Evolutionary conservation across 2,329 filamentous ascomycete genomes (phyloP).

Genomic region (Ceratocystis alfenasii): DNA sequence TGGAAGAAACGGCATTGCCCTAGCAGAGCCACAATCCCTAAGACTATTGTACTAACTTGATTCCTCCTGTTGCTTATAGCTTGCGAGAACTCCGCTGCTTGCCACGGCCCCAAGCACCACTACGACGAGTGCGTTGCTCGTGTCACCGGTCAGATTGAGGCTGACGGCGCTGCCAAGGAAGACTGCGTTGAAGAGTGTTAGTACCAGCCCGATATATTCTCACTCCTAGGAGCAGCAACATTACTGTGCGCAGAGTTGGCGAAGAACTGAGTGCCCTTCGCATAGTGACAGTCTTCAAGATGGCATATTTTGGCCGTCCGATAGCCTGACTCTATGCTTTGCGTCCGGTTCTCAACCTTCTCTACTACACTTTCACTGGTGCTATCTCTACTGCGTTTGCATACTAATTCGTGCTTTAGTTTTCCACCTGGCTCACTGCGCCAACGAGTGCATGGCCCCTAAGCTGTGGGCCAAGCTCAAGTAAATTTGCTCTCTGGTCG

Average conservation of each 20-base stretch:
- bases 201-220: conserved; percentile 31
- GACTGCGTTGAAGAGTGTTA: conserved; percentile 99
- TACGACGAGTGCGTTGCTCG: conserved; percentile 97
- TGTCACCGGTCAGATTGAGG: conserved; percentile 55
- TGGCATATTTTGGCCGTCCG: background rate
- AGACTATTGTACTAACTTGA: conserved; percentile 11
- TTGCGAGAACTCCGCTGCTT: conserved; percentile 77
- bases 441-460: conserved; percentile 80
- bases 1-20: too few relatives aligned
- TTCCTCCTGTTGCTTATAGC: conserved; percentile 57
- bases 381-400: conserved; percentile 15
- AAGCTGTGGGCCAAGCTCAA: conserved; percentile 91
- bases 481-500: conserved; percentile 42
- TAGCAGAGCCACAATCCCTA: background rate
- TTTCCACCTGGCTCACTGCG: conserved; percentile 98
- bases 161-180: conserved; percentile 64
- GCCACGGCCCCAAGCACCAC: conserved; percentile 87
- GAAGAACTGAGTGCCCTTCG: background rate
- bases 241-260: background rate
- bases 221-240: background rate
- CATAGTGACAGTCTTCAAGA: background rate
- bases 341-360: background rate
- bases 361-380: background rate
- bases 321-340: background rate
- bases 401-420: conserved; percentile 41